These are phyloP conservation scores for Calonectria honghensis DNA, from an alignment of 2,329 filamentous ascomycete species.

Conservation along the genomic window DNA sequence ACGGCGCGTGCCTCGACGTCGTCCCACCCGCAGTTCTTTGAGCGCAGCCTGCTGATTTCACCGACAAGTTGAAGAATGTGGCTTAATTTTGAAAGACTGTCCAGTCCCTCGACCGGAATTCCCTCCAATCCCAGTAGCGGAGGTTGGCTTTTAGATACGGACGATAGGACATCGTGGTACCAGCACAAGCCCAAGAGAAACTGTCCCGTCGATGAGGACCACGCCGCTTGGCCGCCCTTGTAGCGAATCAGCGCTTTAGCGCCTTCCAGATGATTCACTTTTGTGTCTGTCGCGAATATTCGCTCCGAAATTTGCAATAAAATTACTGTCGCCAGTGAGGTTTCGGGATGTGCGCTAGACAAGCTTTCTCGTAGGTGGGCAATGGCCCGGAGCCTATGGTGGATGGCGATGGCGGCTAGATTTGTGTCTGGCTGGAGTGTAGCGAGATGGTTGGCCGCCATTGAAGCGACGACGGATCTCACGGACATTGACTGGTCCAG, in stretches of 20 bases:
- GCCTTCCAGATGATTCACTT: conserved; percentile 2
- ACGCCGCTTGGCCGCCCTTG: not conserved
- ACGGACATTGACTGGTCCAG: not conserved
- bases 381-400: conserved; percentile 6
- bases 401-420: not conserved
- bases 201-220: conserved; percentile 9
- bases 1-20: not conserved
- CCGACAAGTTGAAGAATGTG: conserved; percentile 1
- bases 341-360: not conserved
- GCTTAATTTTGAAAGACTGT: not conserved
- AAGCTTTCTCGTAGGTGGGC: not conserved
- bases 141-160: conserved; percentile 8
- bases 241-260: conserved; percentile 4
- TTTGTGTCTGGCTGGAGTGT: conserved; percentile 13
- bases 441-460: conserved; percentile 10
- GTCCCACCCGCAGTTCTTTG: not conserved
- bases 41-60: conserved; percentile 3
- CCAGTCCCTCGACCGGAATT: conserved; percentile 4
- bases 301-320: conserved; percentile 8
- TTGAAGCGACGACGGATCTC: conserved; percentile 11
- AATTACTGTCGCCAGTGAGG: not conserved
- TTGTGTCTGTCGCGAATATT: conserved; percentile 9
- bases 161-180: conserved; percentile 11
- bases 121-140: not conserved
- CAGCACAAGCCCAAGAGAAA: conserved; percentile 11